Evolutionary conservation across 2,329 filamentous ascomycete species (phyloP).

Genomic region (Rasamsonia emersonii): DNA sequence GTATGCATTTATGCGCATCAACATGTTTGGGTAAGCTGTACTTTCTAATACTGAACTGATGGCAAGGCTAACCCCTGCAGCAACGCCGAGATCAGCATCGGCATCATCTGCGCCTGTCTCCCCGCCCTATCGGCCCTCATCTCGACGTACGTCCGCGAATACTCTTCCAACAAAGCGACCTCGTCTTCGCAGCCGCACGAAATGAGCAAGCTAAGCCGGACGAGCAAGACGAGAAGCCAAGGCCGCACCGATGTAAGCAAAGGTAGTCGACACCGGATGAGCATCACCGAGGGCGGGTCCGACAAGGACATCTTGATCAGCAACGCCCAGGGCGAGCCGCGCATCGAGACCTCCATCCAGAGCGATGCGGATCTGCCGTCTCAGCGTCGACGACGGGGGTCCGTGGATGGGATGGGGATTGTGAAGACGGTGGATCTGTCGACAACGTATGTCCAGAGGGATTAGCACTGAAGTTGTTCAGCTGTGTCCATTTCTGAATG

Average conservation of each 20-base stretch:
- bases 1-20: conserved; percentile 21
- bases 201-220: conserved; percentile 14
- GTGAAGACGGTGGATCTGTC: conserved; percentile 23
- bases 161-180: too few relatives aligned
- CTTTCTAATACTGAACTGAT: too few relatives aligned
- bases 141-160: too few relatives aligned
- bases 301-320: conserved; percentile 20
- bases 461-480: too few relatives aligned
- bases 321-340: conserved; percentile 18
- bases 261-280: conserved; percentile 11
- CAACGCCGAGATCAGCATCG: too few relatives aligned
- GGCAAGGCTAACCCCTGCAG: too few relatives aligned
- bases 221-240: too few relatives aligned
- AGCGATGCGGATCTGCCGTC: conserved; percentile 8
- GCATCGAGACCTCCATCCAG: conserved; percentile 19
- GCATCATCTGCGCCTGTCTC: too few relatives aligned
- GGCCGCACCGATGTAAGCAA: conserved; percentile 6
- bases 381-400: neutral
- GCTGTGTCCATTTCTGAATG: too few relatives aligned
- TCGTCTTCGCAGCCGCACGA: conserved; percentile 8
- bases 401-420: conserved; percentile 15
- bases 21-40: conserved; percentile 24
- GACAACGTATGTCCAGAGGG: too few relatives aligned
- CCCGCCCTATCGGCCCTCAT: too few relatives aligned
- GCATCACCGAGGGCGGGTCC: conserved; percentile 11